Evolutionary conservation across 331 rosid genomes (phyloP).

Genomic region (Acacia concinna): DNA sequence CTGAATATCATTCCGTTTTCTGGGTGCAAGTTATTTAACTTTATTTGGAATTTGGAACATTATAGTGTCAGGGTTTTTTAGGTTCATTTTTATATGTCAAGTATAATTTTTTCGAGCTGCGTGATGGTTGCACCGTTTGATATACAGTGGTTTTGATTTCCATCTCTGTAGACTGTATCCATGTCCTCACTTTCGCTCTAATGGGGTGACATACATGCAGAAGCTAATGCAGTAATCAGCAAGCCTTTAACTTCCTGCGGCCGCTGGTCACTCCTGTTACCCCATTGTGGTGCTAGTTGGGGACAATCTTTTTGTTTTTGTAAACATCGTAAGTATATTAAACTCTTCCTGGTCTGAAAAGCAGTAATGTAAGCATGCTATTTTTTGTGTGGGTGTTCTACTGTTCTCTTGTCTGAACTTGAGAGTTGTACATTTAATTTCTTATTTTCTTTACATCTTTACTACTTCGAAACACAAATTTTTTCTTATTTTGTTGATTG

Average conservation of each 20-base stretch:
- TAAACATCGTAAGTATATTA: neutral
- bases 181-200: neutral
- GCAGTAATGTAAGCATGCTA: neutral
- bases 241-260: neutral
- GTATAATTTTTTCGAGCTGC: neutral
- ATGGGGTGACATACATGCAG: neutral
- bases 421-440: neutral
- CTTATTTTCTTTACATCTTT: neutral
- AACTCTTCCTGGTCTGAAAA: neutral
- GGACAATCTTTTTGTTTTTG: neutral
- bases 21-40: constrained; percentile 15
- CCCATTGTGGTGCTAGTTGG: neutral
- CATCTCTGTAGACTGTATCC: neutral
- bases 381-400: neutral
- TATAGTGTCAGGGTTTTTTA: neutral
- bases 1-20: constrained; percentile 3
- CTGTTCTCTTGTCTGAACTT: neutral
- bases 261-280: neutral
- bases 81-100: constrained; percentile 5
- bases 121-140: neutral
- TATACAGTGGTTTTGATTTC: constrained; percentile 26
- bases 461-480: neutral
- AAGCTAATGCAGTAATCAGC: neutral
- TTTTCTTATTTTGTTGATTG: constrained; percentile 28
- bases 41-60: neutral